Conservation (phyloP, 371 early-diverging fungal species). For the Mucor velutinosus region DNA sequence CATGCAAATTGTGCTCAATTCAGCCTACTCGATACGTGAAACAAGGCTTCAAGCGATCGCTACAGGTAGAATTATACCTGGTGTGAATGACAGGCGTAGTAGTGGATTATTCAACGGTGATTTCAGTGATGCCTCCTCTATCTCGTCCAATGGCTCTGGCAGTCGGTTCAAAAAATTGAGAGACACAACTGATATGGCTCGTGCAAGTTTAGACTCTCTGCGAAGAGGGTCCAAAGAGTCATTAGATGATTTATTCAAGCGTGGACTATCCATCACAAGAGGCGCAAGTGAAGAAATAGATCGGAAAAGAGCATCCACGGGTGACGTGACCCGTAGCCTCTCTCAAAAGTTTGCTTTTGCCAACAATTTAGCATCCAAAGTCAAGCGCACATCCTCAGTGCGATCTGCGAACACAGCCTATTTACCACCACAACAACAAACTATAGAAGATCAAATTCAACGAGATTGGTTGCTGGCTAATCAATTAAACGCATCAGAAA, state of each 20-base stretch:
- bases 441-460: slow-evolving; percentile 25
- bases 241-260: slow-evolving; percentile 43
- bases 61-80: slow-evolving; percentile 37
- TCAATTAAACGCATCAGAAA: slow-evolving; percentile 20
- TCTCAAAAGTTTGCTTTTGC: slow-evolving; percentile 38
- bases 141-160: slow-evolving; percentile 37
- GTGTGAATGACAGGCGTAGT: slow-evolving; percentile 37
- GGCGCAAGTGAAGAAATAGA: slow-evolving; percentile 20
- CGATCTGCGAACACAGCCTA: slow-evolving; percentile 11
- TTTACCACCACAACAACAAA: slow-evolving; percentile 4
- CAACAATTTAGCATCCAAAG: slow-evolving; percentile 20
- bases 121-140: slow-evolving; percentile 49
- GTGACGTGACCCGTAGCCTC: slow-evolving; percentile 32
- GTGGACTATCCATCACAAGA: slow-evolving; percentile 22
- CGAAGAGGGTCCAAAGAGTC: slow-evolving; percentile 46
- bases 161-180: slow-evolving; percentile 40
- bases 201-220: slow-evolving; percentile 46
- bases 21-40: slow-evolving; percentile 45
- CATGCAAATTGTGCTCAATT: slow-evolving; percentile 46
- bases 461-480: slow-evolving; percentile 31
- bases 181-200: slow-evolving; percentile 47
- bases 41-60: slow-evolving; percentile 35
- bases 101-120: slow-evolving; percentile 32
- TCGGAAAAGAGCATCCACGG: slow-evolving; percentile 41
- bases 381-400: slow-evolving; percentile 28